Conservation (phyloP, 208 protist species). For the Trypanosoma rangeli region DNA sequence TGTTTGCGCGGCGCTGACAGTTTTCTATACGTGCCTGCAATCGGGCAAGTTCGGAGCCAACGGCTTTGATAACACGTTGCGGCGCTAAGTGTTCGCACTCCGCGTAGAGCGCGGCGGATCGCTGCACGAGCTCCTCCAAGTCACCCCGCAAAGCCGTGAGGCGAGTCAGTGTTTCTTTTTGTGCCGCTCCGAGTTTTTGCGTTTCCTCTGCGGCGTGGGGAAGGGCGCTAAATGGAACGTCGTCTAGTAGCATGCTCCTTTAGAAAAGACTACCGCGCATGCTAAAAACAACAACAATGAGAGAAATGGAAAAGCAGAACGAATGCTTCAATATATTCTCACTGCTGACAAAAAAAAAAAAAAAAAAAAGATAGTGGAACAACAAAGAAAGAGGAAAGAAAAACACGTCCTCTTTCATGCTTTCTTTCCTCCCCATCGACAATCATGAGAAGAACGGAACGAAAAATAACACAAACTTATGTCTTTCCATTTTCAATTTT, state of each 20-base stretch:
- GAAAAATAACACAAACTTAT: too few relatives aligned
- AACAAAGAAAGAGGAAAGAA: too few relatives aligned
- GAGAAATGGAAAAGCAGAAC: slow-evolving; percentile 13
- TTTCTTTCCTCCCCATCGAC: too few relatives aligned
- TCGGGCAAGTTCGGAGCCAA: slow-evolving; percentile 1
- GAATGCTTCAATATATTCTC: not conserved
- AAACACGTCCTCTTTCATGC: too few relatives aligned
- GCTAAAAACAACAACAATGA: too few relatives aligned
- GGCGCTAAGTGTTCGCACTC: not conserved
- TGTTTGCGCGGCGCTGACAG: not conserved
- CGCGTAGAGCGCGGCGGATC: not conserved
- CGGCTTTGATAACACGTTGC: not conserved
- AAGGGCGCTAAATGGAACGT: slow-evolving; percentile 4
- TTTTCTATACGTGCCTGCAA: slow-evolving; percentile 2
- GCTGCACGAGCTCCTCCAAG: not conserved
- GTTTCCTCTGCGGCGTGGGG: not conserved
- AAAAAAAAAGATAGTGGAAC: too few relatives aligned
- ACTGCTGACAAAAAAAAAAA: too few relatives aligned
- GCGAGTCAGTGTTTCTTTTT: not conserved
- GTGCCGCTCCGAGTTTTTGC: not conserved
- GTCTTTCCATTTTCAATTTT: too few relatives aligned
- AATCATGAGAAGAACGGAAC: too few relatives aligned
- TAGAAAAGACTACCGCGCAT: not conserved
- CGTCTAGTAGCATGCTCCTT: too few relatives aligned
- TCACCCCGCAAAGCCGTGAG: slow-evolving; percentile 4